Percentiles rank a stretch among this genome's conserved stretches.
phyloP scores from a whole-genome alignment of 768 basidiomycete genomes.

The Tulasnella sp. region DNA sequence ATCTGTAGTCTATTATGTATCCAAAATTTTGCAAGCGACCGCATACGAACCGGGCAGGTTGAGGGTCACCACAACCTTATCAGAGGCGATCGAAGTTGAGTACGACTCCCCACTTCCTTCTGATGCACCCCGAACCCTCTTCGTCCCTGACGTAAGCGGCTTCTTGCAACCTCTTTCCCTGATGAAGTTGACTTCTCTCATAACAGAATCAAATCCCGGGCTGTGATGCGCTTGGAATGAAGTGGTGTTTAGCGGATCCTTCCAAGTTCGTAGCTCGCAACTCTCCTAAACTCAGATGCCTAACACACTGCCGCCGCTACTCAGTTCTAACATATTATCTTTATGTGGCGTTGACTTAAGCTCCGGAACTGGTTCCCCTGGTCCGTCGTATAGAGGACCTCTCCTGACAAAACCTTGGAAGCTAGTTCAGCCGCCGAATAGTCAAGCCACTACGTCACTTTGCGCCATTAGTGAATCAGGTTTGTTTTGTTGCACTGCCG shows the following conservation, averaged over 20 bases:
- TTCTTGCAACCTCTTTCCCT: neutral
- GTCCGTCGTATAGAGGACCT: neutral
- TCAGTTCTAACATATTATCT: no score
- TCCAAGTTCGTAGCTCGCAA: neutral
- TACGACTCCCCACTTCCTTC: neutral
- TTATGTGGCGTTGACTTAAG: neutral
- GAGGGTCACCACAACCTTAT: neutral
- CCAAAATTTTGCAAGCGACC: neutral
- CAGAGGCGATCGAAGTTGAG: neutral
- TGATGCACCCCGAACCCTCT: neutral
- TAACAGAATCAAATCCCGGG: neutral
- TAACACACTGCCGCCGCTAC: neutral
- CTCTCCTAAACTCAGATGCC: neutral
- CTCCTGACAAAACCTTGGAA: neutral
- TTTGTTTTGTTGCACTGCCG: neutral
- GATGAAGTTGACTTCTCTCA: neutral
- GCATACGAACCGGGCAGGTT: neutral
- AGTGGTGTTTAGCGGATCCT: neutral
- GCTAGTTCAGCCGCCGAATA: neutral
- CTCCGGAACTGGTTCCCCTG: neutral
- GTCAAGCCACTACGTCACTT: neutral
- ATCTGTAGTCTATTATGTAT: neutral
- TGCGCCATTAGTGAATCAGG: neutral
- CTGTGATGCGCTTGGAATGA: neutral
- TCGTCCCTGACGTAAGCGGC: neutral